Conservation (phyloP, 2,329 filamentous ascomycete species). For the Rasamsonia emersonii region DNA sequence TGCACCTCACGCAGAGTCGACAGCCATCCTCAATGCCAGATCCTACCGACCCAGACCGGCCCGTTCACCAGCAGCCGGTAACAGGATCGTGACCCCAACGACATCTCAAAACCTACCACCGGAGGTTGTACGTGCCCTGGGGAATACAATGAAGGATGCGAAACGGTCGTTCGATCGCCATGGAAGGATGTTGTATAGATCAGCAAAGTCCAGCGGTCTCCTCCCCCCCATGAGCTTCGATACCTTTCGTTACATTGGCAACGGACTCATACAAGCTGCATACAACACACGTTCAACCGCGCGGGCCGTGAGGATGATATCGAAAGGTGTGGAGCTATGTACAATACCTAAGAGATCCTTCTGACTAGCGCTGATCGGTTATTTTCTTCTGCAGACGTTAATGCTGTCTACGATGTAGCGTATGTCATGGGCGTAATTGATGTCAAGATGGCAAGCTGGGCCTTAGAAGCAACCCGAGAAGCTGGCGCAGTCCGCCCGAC, state of each 20-base stretch:
- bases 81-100: no score
- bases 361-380: not conserved
- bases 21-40: no score
- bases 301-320: slow-evolving; percentile 3
- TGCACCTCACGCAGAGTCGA: no score
- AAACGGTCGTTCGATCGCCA: no score
- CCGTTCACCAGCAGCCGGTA: no score
- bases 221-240: no score
- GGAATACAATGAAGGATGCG: no score
- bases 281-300: not conserved
- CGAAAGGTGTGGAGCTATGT: slow-evolving; percentile 4
- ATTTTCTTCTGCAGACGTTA: slow-evolving; percentile 1
- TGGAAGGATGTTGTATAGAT: no score
- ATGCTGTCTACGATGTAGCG: slow-evolving; percentile 2
- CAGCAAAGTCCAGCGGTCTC: no score
- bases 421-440: not conserved
- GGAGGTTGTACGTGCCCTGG: no score
- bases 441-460: not conserved
- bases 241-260: not conserved
- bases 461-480: not conserved
- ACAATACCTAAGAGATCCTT: not conserved
- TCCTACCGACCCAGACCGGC: no score
- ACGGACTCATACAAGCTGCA: slow-evolving; percentile 1
- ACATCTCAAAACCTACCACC: no score
- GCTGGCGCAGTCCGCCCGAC: slow-evolving; percentile 6